Evolutionary conservation across 2,329 filamentous ascomycete species (phyloP).

Genomic region (Gnomoniopsis smithogilvyi): DNA sequence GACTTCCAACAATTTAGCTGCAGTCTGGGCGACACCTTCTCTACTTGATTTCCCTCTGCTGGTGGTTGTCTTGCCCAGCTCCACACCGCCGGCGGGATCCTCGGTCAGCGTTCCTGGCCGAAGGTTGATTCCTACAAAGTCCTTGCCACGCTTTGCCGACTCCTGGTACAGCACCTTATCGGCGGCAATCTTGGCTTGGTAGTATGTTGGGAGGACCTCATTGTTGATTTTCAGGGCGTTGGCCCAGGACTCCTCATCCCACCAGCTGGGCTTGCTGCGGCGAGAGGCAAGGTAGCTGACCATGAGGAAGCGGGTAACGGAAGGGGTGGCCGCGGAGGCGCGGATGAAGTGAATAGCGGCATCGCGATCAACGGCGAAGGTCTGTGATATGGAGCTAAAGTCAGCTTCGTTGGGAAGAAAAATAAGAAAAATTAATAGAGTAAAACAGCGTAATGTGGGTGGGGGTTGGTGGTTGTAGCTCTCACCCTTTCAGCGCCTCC

Average conservation of each 20-base stretch:
- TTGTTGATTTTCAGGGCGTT: slow-evolving; percentile 34
- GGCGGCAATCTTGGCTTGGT: slow-evolving; percentile 57
- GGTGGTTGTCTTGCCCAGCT: slow-evolving; percentile 42
- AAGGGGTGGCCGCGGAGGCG: slow-evolving; percentile 51
- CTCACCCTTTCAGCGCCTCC: slow-evolving; percentile 48
- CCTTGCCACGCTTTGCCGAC: slow-evolving; percentile 34
- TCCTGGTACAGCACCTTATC: slow-evolving; percentile 54
- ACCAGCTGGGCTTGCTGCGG: slow-evolving; percentile 51
- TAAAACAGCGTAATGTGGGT: no score
- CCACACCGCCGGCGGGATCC: slow-evolving; percentile 43
- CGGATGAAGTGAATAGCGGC: slow-evolving; percentile 62
- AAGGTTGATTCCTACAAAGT: slow-evolving; percentile 49
- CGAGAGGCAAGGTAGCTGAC: slow-evolving; percentile 60
- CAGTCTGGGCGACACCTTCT: slow-evolving; percentile 57
- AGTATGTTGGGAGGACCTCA: slow-evolving; percentile 49
- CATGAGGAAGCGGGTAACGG: slow-evolving; percentile 60
- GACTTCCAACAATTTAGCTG: slow-evolving; percentile 51
- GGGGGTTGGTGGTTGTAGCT: slow-evolving; percentile 5
- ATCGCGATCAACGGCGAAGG: slow-evolving; percentile 58
- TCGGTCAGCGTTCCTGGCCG: slow-evolving; percentile 50
- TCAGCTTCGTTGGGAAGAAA: no score
- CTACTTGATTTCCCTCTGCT: slow-evolving; percentile 44
- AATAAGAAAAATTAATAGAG: no score
- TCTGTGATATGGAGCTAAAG: no score
- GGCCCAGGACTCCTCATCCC: slow-evolving; percentile 48